Conservation (phyloP, 345 rosid species). For the Punica granatum region DNA sequence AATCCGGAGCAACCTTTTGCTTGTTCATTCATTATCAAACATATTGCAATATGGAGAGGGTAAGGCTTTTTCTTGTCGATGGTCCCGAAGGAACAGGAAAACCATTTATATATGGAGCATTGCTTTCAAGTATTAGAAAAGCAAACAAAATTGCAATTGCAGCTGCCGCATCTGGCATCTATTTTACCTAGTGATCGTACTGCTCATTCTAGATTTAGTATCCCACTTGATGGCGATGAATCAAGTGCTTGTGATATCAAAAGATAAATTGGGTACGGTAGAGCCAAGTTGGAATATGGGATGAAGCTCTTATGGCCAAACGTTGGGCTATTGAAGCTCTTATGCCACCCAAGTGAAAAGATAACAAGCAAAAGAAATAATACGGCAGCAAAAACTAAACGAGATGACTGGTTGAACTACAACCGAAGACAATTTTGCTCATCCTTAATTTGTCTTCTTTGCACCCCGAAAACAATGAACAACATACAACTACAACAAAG, state of each 20-base stretch:
- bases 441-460: too few relatives aligned
- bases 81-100: background rate
- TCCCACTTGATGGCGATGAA: background rate
- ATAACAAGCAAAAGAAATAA: too few relatives aligned
- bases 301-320: slow-evolving; percentile 9
- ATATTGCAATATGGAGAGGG: too few relatives aligned
- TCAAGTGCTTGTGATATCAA: background rate
- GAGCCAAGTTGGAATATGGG: slow-evolving; percentile 5
- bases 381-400: too few relatives aligned
- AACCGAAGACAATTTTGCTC: too few relatives aligned
- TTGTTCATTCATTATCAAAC: too few relatives aligned
- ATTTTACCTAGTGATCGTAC: slow-evolving; percentile 3
- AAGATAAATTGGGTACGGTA: background rate
- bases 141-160: background rate
- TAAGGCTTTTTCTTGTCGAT: background rate
- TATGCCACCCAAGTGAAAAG: too few relatives aligned
- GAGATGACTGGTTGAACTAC: too few relatives aligned
- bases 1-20: too few relatives aligned
- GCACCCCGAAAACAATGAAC: too few relatives aligned
- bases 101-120: background rate
- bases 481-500: too few relatives aligned
- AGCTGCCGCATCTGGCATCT: slow-evolving; percentile 1
- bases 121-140: background rate
- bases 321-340: slow-evolving; percentile 4
- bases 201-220: slow-evolving; percentile 5